These are phyloP conservation scores for Ramalina intermedia DNA, from an alignment of 495 filamentous ascomycete genomes.

Conservation along the genomic window DNA sequence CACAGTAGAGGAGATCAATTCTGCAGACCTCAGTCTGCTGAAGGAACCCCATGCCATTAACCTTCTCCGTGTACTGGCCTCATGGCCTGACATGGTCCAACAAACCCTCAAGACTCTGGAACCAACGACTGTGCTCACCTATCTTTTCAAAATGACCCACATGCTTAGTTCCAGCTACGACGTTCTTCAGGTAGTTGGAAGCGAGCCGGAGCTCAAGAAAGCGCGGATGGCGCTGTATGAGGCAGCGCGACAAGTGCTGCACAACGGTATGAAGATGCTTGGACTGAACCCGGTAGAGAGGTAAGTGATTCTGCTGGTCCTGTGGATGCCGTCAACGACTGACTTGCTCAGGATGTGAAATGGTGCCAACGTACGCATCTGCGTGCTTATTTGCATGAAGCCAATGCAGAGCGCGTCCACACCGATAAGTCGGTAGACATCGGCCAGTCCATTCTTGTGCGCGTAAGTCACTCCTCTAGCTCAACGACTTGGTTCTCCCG, in stretches of 20 bases:
- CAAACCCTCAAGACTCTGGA: constrained; percentile 50
- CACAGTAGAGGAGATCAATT: constrained; percentile 26
- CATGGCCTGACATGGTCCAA: constrained; percentile 49
- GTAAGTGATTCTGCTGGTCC: constrained; percentile 20
- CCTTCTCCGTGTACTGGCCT: constrained; percentile 42
- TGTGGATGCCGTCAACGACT: background rate
- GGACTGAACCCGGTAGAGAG: constrained; percentile 66
- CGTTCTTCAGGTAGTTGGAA: constrained; percentile 63
- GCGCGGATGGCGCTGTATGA: constrained; percentile 75
- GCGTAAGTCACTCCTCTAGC: no score
- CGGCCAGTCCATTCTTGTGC: no score
- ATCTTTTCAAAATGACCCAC: constrained; percentile 83
- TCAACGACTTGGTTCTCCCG: no score
- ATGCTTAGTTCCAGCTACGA: constrained; percentile 72
- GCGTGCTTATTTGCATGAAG: no score
- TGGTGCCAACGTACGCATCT: no score
- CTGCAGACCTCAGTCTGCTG: constrained; percentile 42
- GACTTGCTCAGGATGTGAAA: no score
- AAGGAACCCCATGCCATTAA: constrained; percentile 41
- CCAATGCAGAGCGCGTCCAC: no score
- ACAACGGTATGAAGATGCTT: constrained; percentile 74
- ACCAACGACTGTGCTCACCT: constrained; percentile 56
- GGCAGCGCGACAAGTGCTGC: constrained; percentile 57
- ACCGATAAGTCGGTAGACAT: no score
- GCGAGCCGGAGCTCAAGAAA: constrained; percentile 53